phyloP scores from a whole-genome alignment of 441 rosid species.

The California macrophylla region DNA sequence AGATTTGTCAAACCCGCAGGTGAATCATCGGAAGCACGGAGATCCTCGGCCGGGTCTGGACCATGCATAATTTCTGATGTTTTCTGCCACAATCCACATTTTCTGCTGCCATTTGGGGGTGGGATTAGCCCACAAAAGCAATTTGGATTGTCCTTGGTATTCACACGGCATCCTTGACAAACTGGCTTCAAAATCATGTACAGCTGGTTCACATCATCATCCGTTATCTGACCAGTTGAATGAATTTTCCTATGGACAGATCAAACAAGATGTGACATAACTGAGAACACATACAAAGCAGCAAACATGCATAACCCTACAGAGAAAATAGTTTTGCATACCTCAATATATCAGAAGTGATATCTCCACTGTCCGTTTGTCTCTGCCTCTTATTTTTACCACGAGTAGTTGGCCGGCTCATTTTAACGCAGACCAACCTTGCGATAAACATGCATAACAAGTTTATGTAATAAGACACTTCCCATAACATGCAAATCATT shows the following conservation, averaged over 20 bases:
- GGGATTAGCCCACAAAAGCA: constrained; percentile 87
- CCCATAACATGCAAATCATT: not conserved
- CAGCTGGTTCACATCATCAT: constrained; percentile 55
- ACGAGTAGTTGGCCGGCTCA: constrained; percentile 80
- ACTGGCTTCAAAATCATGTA: constrained; percentile 65
- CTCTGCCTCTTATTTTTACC: constrained; percentile 69
- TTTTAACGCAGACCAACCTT: constrained; percentile 28
- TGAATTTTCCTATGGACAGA: constrained; percentile 58
- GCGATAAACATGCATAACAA: constrained; percentile 8
- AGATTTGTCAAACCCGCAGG: constrained; percentile 91
- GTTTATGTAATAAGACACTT: not conserved
- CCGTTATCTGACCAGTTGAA: constrained; percentile 47
- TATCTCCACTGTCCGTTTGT: constrained; percentile 39
- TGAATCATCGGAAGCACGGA: constrained; percentile 53
- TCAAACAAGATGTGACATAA: constrained; percentile 13
- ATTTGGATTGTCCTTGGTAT: constrained; percentile 85
- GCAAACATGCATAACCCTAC: not conserved
- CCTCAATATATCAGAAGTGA: constrained; percentile 66
- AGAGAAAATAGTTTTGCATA: constrained; percentile 18
- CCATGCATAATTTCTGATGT: constrained; percentile 64
- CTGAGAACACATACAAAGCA: not conserved
- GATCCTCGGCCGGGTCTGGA: constrained; percentile 55
- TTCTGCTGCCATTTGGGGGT: constrained; percentile 70
- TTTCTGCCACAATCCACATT: constrained; percentile 90
- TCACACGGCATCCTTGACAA: constrained; percentile 92